Percentiles rank a stretch among this genome's conserved stretches.
Conservation (phyloP, 768 basidiomycete genomes). For the Tulasnella calospora region DNA sequence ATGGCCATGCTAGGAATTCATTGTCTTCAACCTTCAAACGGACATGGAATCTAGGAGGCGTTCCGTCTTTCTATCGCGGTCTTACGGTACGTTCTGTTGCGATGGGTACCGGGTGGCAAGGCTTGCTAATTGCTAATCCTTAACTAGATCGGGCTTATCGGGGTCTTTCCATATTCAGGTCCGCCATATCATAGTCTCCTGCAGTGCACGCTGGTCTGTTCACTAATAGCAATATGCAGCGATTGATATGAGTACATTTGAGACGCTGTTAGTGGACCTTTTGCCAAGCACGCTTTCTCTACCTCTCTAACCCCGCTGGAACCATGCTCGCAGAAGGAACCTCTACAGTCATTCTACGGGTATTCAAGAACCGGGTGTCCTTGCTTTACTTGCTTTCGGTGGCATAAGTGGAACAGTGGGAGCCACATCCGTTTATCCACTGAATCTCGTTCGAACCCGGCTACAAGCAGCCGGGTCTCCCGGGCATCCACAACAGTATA, state of each 20-base stretch:
- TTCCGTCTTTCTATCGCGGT: constrained; percentile 86
- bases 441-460: constrained; percentile 88
- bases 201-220: constrained; percentile 58
- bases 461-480: constrained; percentile 94
- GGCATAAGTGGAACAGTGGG: constrained; percentile 91
- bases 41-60: constrained; percentile 73
- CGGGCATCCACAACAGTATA: constrained; percentile 88
- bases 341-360: constrained; percentile 83
- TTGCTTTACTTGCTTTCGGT: constrained; percentile 84
- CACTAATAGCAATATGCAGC: constrained; percentile 59
- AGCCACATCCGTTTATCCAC: constrained; percentile 71
- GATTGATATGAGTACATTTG: constrained; percentile 97
- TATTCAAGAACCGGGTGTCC: constrained; percentile 81
- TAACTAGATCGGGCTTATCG: constrained; percentile 80
- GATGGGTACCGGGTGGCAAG: constrained; percentile 28
- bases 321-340: constrained; percentile 47
- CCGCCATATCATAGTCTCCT: constrained; percentile 55
- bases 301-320: neutral
- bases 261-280: constrained; percentile 54
- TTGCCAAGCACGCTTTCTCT: neutral
- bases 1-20: constrained; percentile 43
- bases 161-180: constrained; percentile 81
- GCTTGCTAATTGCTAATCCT: constrained; percentile 29
- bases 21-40: constrained; percentile 59
- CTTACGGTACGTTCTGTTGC: constrained; percentile 59